phyloP scores from a whole-genome alignment of 208 protist species.

The Trypanosoma congolense region DNA sequence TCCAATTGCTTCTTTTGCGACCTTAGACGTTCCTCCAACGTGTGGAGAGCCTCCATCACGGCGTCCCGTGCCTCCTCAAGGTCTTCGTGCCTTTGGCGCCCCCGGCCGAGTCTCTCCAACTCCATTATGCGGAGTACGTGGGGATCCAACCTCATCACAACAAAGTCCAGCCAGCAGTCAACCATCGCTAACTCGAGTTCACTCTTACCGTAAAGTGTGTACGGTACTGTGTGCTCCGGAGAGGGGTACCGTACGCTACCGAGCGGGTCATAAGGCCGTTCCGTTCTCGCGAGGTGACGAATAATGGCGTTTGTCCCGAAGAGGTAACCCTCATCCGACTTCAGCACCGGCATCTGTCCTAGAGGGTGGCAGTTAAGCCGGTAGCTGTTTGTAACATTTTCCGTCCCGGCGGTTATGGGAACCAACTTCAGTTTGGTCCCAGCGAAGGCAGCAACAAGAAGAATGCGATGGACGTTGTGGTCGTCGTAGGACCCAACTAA shows the following conservation, averaged over 20 bases:
- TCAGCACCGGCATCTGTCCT: slow-evolving; percentile 52
- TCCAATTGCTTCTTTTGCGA: slow-evolving; percentile 30
- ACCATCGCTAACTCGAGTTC: slow-evolving; percentile 54
- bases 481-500: slow-evolving; percentile 56
- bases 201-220: slow-evolving; percentile 67
- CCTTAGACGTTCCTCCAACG: slow-evolving; percentile 41
- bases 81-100: background rate
- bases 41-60: slow-evolving; percentile 27
- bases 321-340: slow-evolving; percentile 76
- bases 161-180: slow-evolving; percentile 81
- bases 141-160: slow-evolving; percentile 38
- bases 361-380: slow-evolving; percentile 67
- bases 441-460: slow-evolving; percentile 67
- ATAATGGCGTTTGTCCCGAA: slow-evolving; percentile 78
- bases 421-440: slow-evolving; percentile 57
- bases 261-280: slow-evolving; percentile 26
- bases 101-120: slow-evolving; percentile 9
- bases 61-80: slow-evolving; percentile 8
- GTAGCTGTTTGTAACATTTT: slow-evolving; percentile 59
- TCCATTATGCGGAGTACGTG: slow-evolving; percentile 18
- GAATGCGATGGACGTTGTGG: slow-evolving; percentile 45
- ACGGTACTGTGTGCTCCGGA: slow-evolving; percentile 51
- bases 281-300: slow-evolving; percentile 57
- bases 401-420: slow-evolving; percentile 28
- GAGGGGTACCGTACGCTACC: slow-evolving; percentile 36